A percentile compares a stretch with the other conserved stretches of the same genome.
These are phyloP conservation scores for Cladobotryum mycophilum DNA, from an alignment of 2,329 filamentous ascomycete genomes.

Conservation along the genomic window DNA sequence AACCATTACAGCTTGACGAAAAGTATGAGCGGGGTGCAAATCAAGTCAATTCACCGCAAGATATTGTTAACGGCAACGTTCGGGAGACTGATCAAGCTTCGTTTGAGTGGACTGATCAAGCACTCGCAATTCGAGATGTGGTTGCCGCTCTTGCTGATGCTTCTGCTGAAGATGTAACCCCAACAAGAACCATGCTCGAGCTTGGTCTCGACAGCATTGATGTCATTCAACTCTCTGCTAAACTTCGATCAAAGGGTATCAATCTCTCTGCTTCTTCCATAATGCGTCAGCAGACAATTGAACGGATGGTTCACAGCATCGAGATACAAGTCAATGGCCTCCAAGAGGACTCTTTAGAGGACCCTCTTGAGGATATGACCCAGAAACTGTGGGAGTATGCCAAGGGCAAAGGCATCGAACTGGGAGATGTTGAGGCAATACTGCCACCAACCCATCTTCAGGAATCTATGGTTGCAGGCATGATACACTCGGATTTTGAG, in stretches of 20 bases:
- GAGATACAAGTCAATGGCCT: not conserved
- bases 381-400: conserved; percentile 34
- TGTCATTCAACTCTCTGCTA: conserved; percentile 73
- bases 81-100: too few species aligned
- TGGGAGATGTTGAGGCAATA: conserved; percentile 47
- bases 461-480: conserved; percentile 78
- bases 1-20: not conserved
- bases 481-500: conserved; percentile 65
- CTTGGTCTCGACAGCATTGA: conserved; percentile 91
- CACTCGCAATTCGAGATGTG: conserved; percentile 50
- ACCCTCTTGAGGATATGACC: conserved; percentile 18
- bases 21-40: not conserved
- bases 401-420: conserved; percentile 23
- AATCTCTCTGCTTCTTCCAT: conserved; percentile 66
- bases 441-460: conserved; percentile 78
- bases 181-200: conserved; percentile 64
- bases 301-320: conserved; percentile 41
- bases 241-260: conserved; percentile 56
- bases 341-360: not conserved
- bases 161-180: conserved; percentile 43
- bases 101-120: conserved; percentile 55
- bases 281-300: conserved; percentile 64
- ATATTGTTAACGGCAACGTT: too few species aligned
- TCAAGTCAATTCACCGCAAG: too few species aligned
- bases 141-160: conserved; percentile 57